Percentiles rank a stretch among this genome's conserved stretches.
phyloP scores from a whole-genome alignment of 257 asterid genomes.

The Solanum paucissectum region DNA sequence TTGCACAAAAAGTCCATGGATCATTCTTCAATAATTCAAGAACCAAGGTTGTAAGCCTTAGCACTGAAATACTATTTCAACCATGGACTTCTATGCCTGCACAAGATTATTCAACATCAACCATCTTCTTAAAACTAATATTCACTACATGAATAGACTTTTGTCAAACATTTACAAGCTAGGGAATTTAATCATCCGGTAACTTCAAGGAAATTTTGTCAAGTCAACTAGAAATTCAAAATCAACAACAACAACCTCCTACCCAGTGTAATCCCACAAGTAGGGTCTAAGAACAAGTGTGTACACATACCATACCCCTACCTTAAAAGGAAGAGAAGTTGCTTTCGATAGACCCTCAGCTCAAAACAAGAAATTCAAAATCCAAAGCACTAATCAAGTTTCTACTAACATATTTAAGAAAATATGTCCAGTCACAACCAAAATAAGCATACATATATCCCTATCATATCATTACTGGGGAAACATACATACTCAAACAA shows the following conservation, averaged over 20 bases:
- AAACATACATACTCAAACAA: not conserved
- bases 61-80: not conserved
- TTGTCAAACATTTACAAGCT: not conserved
- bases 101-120: not conserved
- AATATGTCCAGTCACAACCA: not conserved
- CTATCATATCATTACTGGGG: not conserved
- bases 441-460: not conserved
- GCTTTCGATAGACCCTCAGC: not conserved
- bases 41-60: not conserved
- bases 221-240: not conserved
- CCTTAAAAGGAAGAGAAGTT: not conserved
- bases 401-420: not conserved
- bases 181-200: not conserved
- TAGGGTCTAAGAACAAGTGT: not conserved
- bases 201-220: not conserved
- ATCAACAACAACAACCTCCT: not conserved
- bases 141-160: not conserved
- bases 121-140: not conserved
- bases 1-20: not conserved
- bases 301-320: not conserved
- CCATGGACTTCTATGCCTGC: not conserved
- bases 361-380: not conserved
- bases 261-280: not conserved
- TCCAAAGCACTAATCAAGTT: not conserved
- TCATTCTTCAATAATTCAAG: not conserved